A percentile compares a stretch with the other conserved stretches of the same genome.
Conservation (phyloP, 352 stramenopile species). For the Phytophthora macrochlamydospora region DNA sequence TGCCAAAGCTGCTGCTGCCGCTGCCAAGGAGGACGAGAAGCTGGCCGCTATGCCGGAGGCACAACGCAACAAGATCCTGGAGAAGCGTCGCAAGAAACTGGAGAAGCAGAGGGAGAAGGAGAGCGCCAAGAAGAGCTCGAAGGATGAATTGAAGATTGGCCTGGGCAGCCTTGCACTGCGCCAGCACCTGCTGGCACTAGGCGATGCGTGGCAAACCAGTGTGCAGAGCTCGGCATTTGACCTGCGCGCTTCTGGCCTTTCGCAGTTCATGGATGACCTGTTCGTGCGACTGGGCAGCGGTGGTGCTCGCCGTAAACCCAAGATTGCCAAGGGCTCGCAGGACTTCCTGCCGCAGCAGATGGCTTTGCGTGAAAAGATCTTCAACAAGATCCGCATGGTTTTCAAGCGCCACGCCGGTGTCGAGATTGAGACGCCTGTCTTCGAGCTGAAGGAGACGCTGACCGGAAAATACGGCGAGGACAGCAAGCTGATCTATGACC, state of each 20-base stretch:
- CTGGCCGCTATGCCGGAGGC: conserved; percentile 77
- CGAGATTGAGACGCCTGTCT: conserved; percentile 98
- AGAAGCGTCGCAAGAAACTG: conserved; percentile 85
- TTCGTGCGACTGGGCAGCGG: conserved; percentile 70
- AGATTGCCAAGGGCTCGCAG: conserved; percentile 92
- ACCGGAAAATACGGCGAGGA: conserved; percentile 99
- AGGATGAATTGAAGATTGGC: conserved; percentile 74
- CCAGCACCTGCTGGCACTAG: conserved; percentile 41
- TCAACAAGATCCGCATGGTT: conserved; percentile 97
- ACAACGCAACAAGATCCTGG: conserved; percentile 76
- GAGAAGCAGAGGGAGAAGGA: conserved; percentile 88
- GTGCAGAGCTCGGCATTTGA: conserved; percentile 60
- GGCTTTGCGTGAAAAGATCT: conserved; percentile 96
- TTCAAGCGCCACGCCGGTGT: conserved; percentile 98
- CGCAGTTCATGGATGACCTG: conserved; percentile 66
- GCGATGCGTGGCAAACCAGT: conserved; percentile 35
- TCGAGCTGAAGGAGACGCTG: conserved; percentile 98
- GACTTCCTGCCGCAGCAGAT: conserved; percentile 98
- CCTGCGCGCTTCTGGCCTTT: conserved; percentile 45
- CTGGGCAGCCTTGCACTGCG: conserved; percentile 71
- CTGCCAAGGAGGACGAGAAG: conserved; percentile 86
- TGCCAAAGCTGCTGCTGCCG: conserved; percentile 70
- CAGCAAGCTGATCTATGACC: conserved; percentile 99
- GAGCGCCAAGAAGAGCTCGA: conserved; percentile 62
- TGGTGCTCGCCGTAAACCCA: conserved; percentile 80